Conservation (phyloP, 768 basidiomycete species). For the Hygrophorus pudorinus region DNA sequence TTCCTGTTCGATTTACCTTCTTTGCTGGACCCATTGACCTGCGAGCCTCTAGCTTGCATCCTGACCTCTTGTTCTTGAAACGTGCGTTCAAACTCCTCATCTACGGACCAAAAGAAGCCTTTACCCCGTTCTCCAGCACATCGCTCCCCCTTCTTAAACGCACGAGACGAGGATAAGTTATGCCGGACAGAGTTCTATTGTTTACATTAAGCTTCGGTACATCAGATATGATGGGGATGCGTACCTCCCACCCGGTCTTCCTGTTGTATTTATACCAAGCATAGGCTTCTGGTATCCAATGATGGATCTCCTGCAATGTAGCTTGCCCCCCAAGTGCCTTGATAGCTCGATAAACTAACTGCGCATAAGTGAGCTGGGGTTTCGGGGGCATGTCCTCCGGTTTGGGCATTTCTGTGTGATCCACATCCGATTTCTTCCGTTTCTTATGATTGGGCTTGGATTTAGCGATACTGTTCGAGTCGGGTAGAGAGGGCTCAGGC, state of each 20-base stretch:
- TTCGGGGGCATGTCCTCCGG: constrained; percentile 80
- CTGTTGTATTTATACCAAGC: constrained; percentile 81
- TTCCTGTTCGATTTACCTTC: constrained; percentile 35
- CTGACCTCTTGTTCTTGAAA: constrained; percentile 66
- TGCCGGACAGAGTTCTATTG: constrained; percentile 88
- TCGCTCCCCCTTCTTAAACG: constrained; percentile 85
- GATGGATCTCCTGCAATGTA: constrained; percentile 86
- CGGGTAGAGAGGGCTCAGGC: constrained; percentile 46
- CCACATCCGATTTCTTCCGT: constrained; percentile 55
- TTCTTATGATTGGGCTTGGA: constrained; percentile 48
- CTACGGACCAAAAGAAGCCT: constrained; percentile 90
- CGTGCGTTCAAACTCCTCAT: constrained; percentile 56
- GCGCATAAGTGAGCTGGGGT: constrained; percentile 84
- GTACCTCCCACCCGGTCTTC: constrained; percentile 87
- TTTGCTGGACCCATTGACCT: constrained; percentile 18
- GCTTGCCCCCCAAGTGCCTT: constrained; percentile 73
- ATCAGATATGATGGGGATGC: constrained; percentile 15
- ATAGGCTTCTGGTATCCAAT: constrained; percentile 82
- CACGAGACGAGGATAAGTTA: constrained; percentile 85
- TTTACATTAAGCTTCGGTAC: constrained; percentile 7
- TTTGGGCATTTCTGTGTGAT: constrained; percentile 32
- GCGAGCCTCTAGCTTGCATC: constrained; percentile 27
- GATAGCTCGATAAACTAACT: constrained; percentile 85
- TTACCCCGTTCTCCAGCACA: constrained; percentile 81
- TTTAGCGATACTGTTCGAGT: constrained; percentile 50